Conservation (phyloP, 116 monocot species). For the Iris pallida region DNA sequence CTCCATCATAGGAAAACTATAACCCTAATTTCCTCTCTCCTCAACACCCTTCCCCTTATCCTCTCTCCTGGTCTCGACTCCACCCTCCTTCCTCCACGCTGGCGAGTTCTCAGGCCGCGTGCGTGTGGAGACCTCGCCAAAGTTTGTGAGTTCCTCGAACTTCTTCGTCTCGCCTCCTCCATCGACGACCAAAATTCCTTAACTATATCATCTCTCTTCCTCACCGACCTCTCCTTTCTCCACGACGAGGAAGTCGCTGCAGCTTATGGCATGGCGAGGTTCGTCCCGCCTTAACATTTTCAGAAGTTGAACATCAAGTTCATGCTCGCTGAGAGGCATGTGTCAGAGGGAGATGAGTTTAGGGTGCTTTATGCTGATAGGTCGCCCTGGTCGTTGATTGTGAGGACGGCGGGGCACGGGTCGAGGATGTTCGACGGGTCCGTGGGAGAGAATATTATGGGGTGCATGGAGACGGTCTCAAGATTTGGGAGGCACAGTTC, state of each 20-base stretch:
- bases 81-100: no score
- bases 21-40: no score
- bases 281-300: conserved; percentile 59
- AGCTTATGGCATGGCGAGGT: conserved; percentile 40
- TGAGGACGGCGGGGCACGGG: conserved; percentile 55
- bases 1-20: no score
- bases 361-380: conserved; percentile 88
- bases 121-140: no score
- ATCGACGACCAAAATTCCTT: no score
- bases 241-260: conserved; percentile 93
- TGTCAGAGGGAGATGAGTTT: conserved; percentile 68
- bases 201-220: no score
- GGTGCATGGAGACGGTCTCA: conserved; percentile 44
- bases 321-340: conserved; percentile 86
- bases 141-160: no score
- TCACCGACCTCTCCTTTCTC: conserved; percentile 67
- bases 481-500: conserved; percentile 73
- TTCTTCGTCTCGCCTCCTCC: no score
- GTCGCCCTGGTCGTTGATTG: conserved; percentile 57
- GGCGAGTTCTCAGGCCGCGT: no score
- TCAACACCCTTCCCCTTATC: no score
- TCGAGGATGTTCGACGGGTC: conserved; percentile 64
- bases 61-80: no score
- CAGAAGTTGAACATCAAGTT: conserved; percentile 65
- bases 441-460: conserved; percentile 83